These are phyloP conservation scores for Otatea glauca DNA, from an alignment of 176 grass and related monocot genomes.

Conservation along the genomic window DNA sequence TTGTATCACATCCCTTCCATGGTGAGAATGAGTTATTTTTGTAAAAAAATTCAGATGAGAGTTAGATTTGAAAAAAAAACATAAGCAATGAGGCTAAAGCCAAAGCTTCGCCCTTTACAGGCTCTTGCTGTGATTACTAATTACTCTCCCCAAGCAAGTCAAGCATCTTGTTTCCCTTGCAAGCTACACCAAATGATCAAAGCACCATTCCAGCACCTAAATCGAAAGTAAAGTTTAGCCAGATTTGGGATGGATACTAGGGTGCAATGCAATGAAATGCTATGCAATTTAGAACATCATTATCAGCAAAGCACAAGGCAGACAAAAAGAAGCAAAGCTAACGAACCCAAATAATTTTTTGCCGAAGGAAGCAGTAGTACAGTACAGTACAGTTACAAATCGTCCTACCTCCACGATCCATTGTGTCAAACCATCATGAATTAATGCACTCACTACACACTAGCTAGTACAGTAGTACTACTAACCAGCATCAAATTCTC, in stretches of 20 bases:
- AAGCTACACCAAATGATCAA: constrained; percentile 51
- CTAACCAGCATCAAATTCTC: constrained; percentile 39
- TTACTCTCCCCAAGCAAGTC: neutral
- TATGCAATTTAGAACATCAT: constrained; percentile 3
- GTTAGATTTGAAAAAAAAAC: no score
- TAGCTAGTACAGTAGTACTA: neutral
- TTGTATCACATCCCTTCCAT: no score
- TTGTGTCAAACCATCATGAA: constrained; percentile 40
- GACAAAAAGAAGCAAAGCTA: constrained; percentile 40
- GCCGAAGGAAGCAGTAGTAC: constrained; percentile 7
- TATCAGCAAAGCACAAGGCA: neutral
- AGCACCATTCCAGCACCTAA: constrained; percentile 4
- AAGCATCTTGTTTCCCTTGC: constrained; percentile 48
- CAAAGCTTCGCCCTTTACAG: neutral
- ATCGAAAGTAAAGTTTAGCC: neutral
- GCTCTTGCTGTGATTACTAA: constrained; percentile 27
- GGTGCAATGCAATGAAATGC: neutral
- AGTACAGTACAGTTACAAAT: constrained; percentile 34
- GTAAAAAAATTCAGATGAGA: no score
- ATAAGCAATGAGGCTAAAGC: no score
- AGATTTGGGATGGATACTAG: constrained; percentile 22
- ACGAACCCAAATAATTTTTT: constrained; percentile 29
- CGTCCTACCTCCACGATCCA: neutral
- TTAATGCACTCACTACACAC: constrained; percentile 20
- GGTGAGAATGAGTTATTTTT: no score